A percentile compares a stretch with the other conserved stretches of the same genome.
Conservation (phyloP, 352 stramenopile species). For the Phytophthora kernoviae region DNA sequence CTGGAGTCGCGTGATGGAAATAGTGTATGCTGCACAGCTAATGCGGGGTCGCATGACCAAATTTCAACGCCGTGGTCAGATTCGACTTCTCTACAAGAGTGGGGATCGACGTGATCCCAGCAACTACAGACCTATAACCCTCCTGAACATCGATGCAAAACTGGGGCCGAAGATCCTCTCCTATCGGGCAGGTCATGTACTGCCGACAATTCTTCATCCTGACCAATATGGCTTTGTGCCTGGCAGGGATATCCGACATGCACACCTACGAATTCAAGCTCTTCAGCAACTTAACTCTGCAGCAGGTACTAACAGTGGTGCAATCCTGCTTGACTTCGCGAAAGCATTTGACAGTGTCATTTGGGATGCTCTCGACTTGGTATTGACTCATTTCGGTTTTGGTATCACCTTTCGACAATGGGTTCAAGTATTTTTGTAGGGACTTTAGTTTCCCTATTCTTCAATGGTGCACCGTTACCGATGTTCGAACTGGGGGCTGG, state of each 20-base stretch:
- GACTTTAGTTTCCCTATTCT: constrained; percentile 2
- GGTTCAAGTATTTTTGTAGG: constrained; percentile 2
- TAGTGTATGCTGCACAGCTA: background rate
- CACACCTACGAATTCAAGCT: background rate
- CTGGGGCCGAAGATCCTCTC: constrained; percentile 1
- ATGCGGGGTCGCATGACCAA: background rate
- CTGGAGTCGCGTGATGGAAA: background rate
- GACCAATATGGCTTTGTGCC: constrained; percentile 4
- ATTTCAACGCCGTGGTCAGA: background rate
- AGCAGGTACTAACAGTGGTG: background rate
- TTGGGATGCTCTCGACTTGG: constrained; percentile 5
- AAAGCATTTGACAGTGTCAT: constrained; percentile 14
- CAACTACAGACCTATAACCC: constrained; percentile 6
- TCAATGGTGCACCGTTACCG: constrained; percentile 1
- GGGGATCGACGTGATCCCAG: background rate
- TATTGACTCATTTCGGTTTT: constrained; percentile 2
- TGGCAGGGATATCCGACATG: background rate
- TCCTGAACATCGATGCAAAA: constrained; percentile 5
- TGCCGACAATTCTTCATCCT: background rate
- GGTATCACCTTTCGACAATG: background rate
- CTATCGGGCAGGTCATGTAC: background rate
- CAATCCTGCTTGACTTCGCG: background rate
- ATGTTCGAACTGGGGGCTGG: constrained; percentile 2
- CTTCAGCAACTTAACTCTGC: background rate
- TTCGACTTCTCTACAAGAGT: background rate